A percentile compares a stretch with the other conserved stretches of the same genome.
Conservation (phyloP, 2,329 filamentous ascomycete species). For the Beauveria medogensis region DNA sequence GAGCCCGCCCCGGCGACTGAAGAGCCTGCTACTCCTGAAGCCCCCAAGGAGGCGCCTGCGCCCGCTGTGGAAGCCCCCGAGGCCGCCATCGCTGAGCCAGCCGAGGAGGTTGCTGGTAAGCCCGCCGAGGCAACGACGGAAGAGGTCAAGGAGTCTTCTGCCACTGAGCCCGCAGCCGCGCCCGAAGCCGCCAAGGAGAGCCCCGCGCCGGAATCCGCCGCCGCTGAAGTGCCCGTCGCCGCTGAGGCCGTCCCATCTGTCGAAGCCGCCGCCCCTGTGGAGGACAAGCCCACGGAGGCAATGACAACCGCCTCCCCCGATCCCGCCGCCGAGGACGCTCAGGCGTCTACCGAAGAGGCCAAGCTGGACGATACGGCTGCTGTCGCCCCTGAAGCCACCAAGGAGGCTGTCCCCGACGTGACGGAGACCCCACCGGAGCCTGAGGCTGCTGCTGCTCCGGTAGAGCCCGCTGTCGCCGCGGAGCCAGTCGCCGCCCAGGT, state of each 20-base stretch:
- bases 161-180: constrained; percentile 14
- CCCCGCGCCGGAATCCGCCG: not conserved
- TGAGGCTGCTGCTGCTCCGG: not conserved
- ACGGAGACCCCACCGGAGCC: constrained; percentile 12
- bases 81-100: constrained; percentile 12
- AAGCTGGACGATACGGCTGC: not conserved
- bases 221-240: not conserved
- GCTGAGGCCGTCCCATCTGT: not conserved
- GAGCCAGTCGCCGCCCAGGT: not conserved
- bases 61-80: not conserved
- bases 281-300: not conserved
- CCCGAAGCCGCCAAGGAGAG: constrained; percentile 5
- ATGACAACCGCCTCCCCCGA: not conserved
- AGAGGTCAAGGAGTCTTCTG: constrained; percentile 9
- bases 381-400: constrained; percentile 14
- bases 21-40: too few species aligned
- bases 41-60: not conserved
- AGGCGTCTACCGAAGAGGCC: not conserved
- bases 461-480: not conserved
- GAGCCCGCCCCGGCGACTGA: not conserved
- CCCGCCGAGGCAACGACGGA: not conserved
- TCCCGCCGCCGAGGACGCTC: not conserved
- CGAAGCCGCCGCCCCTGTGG: constrained; percentile 1
- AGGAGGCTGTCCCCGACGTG: not conserved
- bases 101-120: constrained; percentile 13